Conservation (phyloP, 2,329 filamentous ascomycete genomes). For the Neonectria coccinea region DNA sequence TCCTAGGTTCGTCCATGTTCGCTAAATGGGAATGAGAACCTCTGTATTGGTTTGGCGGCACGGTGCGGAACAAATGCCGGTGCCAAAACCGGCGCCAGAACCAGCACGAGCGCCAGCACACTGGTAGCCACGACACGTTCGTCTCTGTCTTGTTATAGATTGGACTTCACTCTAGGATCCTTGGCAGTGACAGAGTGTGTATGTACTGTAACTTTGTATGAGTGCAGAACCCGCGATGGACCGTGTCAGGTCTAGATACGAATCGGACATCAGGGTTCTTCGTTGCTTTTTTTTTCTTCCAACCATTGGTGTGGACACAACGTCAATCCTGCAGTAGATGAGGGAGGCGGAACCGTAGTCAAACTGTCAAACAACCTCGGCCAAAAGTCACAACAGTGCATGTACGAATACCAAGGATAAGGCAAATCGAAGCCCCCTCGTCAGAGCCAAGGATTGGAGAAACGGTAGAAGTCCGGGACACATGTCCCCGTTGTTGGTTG, state of each 20-base stretch:
- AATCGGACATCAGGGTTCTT: slow-evolving; percentile 23
- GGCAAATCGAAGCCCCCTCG: slow-evolving; percentile 8
- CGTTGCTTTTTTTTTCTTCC: slow-evolving; percentile 23
- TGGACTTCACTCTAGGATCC: not conserved
- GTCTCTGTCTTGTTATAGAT: slow-evolving; percentile 8
- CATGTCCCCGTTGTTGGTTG: slow-evolving; percentile 18
- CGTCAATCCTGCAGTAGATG: slow-evolving; percentile 13
- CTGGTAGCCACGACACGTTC: not conserved
- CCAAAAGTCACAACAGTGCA: slow-evolving; percentile 1
- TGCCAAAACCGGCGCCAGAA: not conserved
- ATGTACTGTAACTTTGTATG: no score
- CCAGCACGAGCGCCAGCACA: slow-evolving; percentile 2
- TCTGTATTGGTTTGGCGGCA: slow-evolving; percentile 12
- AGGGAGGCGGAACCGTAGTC: not conserved
- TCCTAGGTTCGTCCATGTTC: slow-evolving; percentile 2
- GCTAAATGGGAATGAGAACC: slow-evolving; percentile 1
- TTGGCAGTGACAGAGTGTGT: not conserved
- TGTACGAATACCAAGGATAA: not conserved
- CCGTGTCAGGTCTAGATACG: slow-evolving; percentile 16
- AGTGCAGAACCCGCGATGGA: slow-evolving; percentile 15
- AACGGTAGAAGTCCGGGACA: slow-evolving; percentile 7
- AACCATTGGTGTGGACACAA: slow-evolving; percentile 9
- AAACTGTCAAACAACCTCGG: not conserved
- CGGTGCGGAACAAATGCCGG: slow-evolving; percentile 13
- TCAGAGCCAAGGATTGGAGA: slow-evolving; percentile 14